Conservation (phyloP, 2,329 filamentous ascomycete species). For the Phialemoniopsis sp. region DNA sequence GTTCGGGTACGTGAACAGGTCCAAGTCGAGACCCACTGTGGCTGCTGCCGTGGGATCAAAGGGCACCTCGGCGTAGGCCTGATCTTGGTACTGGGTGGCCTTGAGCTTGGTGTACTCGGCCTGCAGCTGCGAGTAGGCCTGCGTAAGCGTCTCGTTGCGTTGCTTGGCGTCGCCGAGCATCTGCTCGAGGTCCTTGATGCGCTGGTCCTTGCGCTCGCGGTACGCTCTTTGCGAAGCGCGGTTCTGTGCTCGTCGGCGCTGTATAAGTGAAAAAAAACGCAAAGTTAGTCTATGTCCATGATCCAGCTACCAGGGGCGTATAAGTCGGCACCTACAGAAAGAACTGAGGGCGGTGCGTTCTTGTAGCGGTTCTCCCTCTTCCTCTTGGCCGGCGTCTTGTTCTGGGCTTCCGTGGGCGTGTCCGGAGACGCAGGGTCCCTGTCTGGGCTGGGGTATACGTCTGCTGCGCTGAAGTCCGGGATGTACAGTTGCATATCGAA, state of each 20-base stretch:
- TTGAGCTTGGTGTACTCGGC: constrained; percentile 36
- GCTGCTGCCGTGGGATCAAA: too few relatives aligned
- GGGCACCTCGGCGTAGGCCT: constrained; percentile 10
- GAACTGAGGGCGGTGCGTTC: constrained; percentile 44
- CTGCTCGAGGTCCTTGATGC: constrained; percentile 58
- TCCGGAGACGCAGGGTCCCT: constrained; percentile 15
- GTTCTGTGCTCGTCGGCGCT: constrained; percentile 57
- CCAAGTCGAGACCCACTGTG: too few relatives aligned
- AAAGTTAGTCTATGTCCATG: background rate
- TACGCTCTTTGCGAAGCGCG: constrained; percentile 58
- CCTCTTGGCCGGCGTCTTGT: constrained; percentile 37
- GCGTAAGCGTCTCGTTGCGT: constrained; percentile 50
- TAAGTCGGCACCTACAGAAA: constrained; percentile 33
- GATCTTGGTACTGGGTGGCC: constrained; percentile 19
- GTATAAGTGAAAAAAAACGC: constrained; percentile 1
- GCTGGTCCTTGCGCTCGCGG: constrained; percentile 59
- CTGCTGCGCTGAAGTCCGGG: constrained; percentile 16
- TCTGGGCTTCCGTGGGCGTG: constrained; percentile 5
- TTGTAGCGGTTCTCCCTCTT: constrained; percentile 50
- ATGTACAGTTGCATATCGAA: constrained; percentile 23
- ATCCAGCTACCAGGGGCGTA: background rate
- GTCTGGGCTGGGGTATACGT: constrained; percentile 27
- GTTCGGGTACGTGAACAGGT: too few relatives aligned
- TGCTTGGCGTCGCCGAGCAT: constrained; percentile 49
- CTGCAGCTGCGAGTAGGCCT: constrained; percentile 48